A percentile compares a stretch with the other conserved stretches of the same genome.
Conservation (phyloP, 1,284 basidiomycete genomes). For the Erythrobasidium hasegawianum region DNA sequence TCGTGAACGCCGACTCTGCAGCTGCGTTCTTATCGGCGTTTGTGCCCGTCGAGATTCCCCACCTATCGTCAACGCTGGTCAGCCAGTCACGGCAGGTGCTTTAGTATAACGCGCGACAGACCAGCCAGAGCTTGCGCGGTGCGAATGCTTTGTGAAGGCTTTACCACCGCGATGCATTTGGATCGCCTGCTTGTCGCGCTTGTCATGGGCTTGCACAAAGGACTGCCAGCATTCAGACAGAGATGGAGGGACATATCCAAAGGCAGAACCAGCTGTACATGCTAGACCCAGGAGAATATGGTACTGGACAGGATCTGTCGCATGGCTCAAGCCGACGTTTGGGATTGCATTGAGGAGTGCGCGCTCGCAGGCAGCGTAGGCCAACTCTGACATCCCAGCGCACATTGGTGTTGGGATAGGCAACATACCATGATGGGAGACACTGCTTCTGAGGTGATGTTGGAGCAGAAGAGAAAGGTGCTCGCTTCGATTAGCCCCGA, state of each 20-base stretch:
- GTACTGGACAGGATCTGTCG: conserved; percentile 20
- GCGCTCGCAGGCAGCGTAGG: neutral
- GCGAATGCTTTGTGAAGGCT: conserved; percentile 31
- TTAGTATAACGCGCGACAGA: neutral
- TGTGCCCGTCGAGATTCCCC: conserved; percentile 24
- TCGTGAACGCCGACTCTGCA: conserved; percentile 13
- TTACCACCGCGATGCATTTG: conserved; percentile 24
- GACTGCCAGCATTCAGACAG: conserved; percentile 1
- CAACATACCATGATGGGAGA: neutral
- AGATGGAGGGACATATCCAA: neutral
- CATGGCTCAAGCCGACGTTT: neutral
- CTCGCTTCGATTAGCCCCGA: too few species aligned
- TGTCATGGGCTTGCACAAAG: conserved; percentile 8
- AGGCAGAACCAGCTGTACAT: conserved; percentile 23
- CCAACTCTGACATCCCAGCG: neutral
- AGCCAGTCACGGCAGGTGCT: neutral
- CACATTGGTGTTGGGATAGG: neutral
- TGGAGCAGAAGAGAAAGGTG: too few species aligned
- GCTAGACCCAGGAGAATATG: conserved; percentile 29
- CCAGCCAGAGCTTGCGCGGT: conserved; percentile 27
- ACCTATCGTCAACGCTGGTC: neutral
- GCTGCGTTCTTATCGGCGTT: conserved; percentile 14
- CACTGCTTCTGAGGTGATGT: too few species aligned
- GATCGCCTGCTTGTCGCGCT: conserved; percentile 10
- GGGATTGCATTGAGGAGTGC: neutral